Conservation (phyloP, 208 protist species). For the Trypanosoma scelopori region DNA sequence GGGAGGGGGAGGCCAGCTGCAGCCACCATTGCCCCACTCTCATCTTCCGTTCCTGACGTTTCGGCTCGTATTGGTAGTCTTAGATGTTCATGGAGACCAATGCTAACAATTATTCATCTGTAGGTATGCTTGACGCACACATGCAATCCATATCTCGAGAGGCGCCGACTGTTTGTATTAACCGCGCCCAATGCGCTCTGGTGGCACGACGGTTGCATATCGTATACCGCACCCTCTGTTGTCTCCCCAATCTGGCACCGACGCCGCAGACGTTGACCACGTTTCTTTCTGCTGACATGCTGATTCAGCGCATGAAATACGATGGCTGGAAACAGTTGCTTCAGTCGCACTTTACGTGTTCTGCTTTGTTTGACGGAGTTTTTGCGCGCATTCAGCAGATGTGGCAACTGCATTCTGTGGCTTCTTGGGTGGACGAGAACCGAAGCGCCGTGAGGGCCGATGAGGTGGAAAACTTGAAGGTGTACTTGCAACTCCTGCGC, state of each 20-base stretch:
- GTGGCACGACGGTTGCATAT: conserved; percentile 18
- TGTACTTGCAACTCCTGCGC: conserved; percentile 13
- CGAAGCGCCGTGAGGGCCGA: conserved; percentile 34
- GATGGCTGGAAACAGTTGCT: conserved; percentile 41
- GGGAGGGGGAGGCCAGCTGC: too few species aligned
- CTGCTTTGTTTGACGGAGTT: conserved; percentile 36
- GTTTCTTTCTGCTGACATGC: conserved; percentile 24
- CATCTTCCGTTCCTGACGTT: too few species aligned
- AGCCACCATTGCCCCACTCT: too few species aligned
- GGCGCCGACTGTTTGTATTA: conserved; percentile 19
- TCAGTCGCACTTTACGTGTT: conserved; percentile 47
- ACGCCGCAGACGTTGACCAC: conserved; percentile 31
- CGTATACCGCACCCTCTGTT: conserved; percentile 15
- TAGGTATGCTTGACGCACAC: conserved; percentile 1
- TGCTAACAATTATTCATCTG: background rate
- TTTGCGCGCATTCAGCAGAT: conserved; percentile 44
- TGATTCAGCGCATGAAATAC: conserved; percentile 24
- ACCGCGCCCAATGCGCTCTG: conserved; percentile 28
- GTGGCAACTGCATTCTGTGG: conserved; percentile 63
- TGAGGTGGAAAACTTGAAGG: conserved; percentile 29
- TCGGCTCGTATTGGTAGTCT: too few species aligned
- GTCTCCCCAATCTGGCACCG: conserved; percentile 17
- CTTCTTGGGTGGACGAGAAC: conserved; percentile 39
- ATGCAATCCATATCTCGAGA: conserved; percentile 12
- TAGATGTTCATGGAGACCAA: background rate